Conservation (phyloP, 306 rosid genomes). For the Rosa chinensis region DNA sequence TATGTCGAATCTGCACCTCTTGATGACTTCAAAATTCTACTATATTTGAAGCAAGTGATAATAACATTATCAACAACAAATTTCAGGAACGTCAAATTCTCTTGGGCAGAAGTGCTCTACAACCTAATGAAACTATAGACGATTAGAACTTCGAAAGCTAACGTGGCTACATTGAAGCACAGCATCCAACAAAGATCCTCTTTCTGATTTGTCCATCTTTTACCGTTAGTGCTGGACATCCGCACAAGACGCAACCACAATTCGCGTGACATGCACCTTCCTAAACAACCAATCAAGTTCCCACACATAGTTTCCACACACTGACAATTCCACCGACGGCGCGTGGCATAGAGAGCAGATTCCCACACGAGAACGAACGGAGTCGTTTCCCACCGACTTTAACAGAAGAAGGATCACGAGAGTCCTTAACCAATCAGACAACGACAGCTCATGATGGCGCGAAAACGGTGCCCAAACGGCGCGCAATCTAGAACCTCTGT, state of each 20-base stretch:
- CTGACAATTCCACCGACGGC: not conserved
- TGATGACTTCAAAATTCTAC: too few species aligned
- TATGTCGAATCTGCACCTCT: too few species aligned
- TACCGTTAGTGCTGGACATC: not conserved
- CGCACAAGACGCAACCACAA: not conserved
- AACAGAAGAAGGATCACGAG: constrained; percentile 36
- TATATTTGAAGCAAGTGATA: too few species aligned
- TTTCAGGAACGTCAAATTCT: too few species aligned
- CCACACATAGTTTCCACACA: not conserved
- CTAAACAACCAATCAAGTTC: not conserved
- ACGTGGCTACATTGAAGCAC: not conserved
- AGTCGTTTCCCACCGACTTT: constrained; percentile 39
- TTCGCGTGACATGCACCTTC: not conserved
- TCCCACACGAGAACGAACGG: constrained; percentile 18
- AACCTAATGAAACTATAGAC: too few species aligned
- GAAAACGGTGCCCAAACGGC: constrained; percentile 5
- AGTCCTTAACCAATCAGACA: not conserved
- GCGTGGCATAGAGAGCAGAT: not conserved
- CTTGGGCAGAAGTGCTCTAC: too few species aligned
- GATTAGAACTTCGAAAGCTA: not conserved
- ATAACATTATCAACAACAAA: too few species aligned
- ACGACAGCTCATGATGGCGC: not conserved
- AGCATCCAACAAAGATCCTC: not conserved
- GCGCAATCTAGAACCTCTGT: not conserved
- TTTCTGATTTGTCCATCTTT: not conserved